Percentiles rank a stretch among this genome's conserved stretches.
Evolutionary conservation across 176 grass and related monocot genomes (phyloP).

Genomic region (Aechmea fasciata): DNA sequence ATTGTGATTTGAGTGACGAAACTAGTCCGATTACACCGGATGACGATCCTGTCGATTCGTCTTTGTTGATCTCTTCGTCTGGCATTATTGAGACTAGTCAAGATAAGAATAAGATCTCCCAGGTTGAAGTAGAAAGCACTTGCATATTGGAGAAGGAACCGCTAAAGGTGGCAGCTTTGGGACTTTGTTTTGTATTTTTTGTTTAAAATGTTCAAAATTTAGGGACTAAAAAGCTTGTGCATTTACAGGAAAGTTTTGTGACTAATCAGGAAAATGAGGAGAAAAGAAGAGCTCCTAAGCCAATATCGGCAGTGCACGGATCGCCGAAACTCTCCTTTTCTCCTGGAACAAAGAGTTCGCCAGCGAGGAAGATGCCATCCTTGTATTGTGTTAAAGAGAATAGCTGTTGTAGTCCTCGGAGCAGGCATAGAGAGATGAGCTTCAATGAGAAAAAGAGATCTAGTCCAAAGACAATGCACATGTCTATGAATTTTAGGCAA

Average conservation of each 20-base stretch:
- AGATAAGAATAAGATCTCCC: constrained; percentile 5
- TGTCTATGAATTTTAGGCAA: constrained; percentile 7
- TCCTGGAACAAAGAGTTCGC: constrained; percentile 19
- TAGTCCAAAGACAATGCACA: constrained; percentile 17
- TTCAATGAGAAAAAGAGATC: constrained; percentile 25
- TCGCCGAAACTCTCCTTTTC: constrained; percentile 28
- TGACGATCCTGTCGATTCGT: not conserved
- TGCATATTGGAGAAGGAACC: constrained; percentile 18
- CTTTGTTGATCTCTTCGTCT: not conserved
- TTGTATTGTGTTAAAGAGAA: constrained; percentile 45
- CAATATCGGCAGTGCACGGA: constrained; percentile 10
- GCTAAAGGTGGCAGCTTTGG: constrained; percentile 14
- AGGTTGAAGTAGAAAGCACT: not conserved
- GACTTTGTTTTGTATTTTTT: not conserved
- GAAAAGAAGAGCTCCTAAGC: constrained; percentile 23
- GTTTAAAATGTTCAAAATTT: not conserved
- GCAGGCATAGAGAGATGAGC: constrained; percentile 3
- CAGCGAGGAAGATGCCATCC: constrained; percentile 3
- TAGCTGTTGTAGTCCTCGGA: constrained; percentile 26
- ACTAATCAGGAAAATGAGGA: constrained; percentile 42
- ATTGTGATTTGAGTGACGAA: constrained; percentile 14
- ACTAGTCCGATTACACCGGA: not conserved
- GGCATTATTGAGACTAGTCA: not conserved
- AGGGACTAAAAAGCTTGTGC: not conserved
- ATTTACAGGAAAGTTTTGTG: constrained; percentile 51